Base-by-base conservation (phyloP, 257 asterid genomes). In the Ilex asprella region DNA sequence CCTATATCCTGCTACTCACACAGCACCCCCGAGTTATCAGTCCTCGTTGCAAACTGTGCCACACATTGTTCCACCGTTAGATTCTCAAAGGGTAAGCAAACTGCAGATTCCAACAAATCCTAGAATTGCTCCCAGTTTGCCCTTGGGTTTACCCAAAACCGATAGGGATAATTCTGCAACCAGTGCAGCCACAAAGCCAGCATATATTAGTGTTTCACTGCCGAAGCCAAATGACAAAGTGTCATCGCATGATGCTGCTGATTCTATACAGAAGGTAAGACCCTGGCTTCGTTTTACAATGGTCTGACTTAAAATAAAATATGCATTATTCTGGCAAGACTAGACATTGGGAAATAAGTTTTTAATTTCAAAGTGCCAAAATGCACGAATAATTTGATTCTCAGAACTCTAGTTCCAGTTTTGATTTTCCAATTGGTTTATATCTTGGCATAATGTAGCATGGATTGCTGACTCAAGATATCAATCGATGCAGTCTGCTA, bases 101-200 rank as follows among this genome's bases (percentile, higher is more conserved):
- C 15, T 87, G 77, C 99, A 93, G 79, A 94, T 93, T 68, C 97
- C 96, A 10, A 90, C 95, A 67, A 94, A 94, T 79, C 97, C 97
- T 60, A 87, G 95, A 84, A 90, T 94, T 77, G 86, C 89, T 79
- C 71, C 96, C 56, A 89, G 67, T 75, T 64, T 87, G 71, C 76
- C 82, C 61, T 56, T 46, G 71, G 75, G 78, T 74, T 54, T 72
- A 62, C 73, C 81, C 39, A 90, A 81, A 77, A 70, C 69, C 35
- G 95, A 90, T 58, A 84, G 82, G 79, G 95, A 85, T 63, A 69
- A 68, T 70, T 67, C 83, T 61, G 44, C 74, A 70, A 60, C 70
- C 60, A 72, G 61, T 71, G 61, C 81, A 55, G 66, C 72, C 27
- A 70, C 80, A 64, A 84, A 80, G 73, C 97, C 96, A 58, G 92